Evolutionary conservation across 2,329 filamentous ascomycete genomes (phyloP).

Genomic region (Exophiala bonariae): DNA sequence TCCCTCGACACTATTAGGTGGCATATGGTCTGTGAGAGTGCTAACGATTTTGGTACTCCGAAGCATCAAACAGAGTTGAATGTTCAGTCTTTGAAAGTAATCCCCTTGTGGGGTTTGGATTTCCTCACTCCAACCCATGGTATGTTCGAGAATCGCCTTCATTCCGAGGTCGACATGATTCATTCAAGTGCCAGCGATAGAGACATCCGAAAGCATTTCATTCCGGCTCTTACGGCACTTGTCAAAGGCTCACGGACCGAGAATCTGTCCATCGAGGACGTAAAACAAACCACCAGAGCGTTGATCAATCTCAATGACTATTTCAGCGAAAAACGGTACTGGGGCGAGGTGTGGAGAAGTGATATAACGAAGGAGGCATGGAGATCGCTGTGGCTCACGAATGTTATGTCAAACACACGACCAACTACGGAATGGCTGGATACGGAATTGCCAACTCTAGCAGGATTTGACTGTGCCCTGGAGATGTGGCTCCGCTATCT

Average conservation of each 20-base stretch:
- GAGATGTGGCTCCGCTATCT: conserved; percentile 45
- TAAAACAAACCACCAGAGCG: conserved; percentile 49
- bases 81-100: conserved; percentile 54
- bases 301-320: conserved; percentile 51
- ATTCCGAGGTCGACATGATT: conserved; percentile 52
- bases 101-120: conserved; percentile 58
- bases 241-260: conserved; percentile 52
- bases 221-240: conserved; percentile 52
- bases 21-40: conserved; percentile 56
- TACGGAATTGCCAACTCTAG: conserved; percentile 40
- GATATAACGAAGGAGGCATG: conserved; percentile 46
- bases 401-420: conserved; percentile 42
- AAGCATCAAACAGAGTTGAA: conserved; percentile 58
- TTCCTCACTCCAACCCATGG: conserved; percentile 54
- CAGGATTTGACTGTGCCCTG: conserved; percentile 38
- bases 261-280: conserved; percentile 42
- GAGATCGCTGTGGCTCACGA: conserved; percentile 49
- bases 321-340: conserved; percentile 50
- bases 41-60: conserved; percentile 56
- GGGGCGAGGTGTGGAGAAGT: conserved; percentile 50
- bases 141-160: conserved; percentile 54
- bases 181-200: conserved; percentile 43
- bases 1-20: conserved; percentile 54
- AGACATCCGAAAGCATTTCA: conserved; percentile 55
- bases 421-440: conserved; percentile 39